Conservation (phyloP, 2,329 filamentous ascomycete genomes). For the Magnaporthiopsis rhizophila region DNA sequence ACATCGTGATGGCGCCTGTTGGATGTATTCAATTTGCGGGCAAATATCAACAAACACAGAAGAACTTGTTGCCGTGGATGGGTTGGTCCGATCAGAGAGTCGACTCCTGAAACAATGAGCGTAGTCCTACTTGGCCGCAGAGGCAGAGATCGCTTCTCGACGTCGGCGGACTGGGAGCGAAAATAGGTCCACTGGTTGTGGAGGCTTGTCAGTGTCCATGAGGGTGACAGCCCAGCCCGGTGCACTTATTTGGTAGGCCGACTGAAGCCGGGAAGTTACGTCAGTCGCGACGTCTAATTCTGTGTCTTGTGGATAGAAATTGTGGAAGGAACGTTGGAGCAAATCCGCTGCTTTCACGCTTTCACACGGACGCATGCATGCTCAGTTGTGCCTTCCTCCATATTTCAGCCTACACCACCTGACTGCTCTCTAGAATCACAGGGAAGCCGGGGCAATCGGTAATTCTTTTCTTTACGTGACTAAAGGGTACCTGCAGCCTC, state of each 20-base stretch:
- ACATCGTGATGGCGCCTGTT: not conserved
- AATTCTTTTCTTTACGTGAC: no score
- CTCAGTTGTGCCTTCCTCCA: no score
- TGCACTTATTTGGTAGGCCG: no score
- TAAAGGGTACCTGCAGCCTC: no score
- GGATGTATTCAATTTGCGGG: not conserved
- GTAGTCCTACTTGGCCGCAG: not conserved
- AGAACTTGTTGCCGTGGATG: not conserved
- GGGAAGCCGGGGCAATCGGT: no score
- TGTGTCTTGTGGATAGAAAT: not conserved
- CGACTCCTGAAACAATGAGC: not conserved
- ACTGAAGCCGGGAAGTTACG: not conserved
- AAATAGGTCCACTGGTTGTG: no score
- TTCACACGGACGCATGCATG: no score
- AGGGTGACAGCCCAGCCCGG: no score
- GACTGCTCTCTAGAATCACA: no score
- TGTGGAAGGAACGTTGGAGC: not conserved
- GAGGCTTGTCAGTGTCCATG: no score
- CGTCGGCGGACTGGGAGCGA: not conserved
- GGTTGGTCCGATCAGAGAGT: no score
- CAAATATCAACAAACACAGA: not conserved
- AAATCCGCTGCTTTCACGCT: not conserved
- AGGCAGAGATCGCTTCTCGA: not conserved
- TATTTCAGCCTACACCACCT: no score
- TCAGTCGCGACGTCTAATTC: not conserved